Conservation (phyloP, 2,329 filamentous ascomycete genomes). For the Fusarium pininemorale region DNA sequence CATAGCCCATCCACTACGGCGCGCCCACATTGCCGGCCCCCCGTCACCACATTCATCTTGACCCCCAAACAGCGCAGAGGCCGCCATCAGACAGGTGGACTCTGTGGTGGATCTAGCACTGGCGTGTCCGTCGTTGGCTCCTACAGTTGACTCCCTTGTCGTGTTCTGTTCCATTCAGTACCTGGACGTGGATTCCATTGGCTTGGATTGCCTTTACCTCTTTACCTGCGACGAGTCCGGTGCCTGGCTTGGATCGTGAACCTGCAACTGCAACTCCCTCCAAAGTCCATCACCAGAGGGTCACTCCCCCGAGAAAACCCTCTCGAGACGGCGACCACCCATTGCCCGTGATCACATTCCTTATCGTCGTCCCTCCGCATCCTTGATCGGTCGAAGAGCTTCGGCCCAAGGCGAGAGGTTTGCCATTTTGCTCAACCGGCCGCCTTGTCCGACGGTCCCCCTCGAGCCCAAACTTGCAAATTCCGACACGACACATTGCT, state of each 20-base stretch:
- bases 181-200: slow-evolving; percentile 26
- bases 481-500: slow-evolving; percentile 34
- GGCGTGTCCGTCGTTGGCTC: slow-evolving; percentile 32
- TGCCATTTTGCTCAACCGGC: slow-evolving; percentile 28
- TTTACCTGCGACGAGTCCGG: slow-evolving; percentile 32
- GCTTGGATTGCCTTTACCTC: slow-evolving; percentile 29
- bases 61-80: slow-evolving; percentile 35
- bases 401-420: slow-evolving; percentile 25
- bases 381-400: slow-evolving; percentile 28
- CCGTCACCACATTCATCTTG: slow-evolving; percentile 15
- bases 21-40: slow-evolving; percentile 27
- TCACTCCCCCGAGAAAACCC: slow-evolving; percentile 11
- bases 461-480: slow-evolving; percentile 37
- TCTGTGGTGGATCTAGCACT: slow-evolving; percentile 39
- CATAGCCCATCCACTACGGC: slow-evolving; percentile 31
- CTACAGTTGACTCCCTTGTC: slow-evolving; percentile 27
- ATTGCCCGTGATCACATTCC: slow-evolving; percentile 27
- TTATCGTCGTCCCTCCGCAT: slow-evolving; percentile 13
- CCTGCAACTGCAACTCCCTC: slow-evolving; percentile 42
- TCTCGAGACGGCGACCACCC: slow-evolving; percentile 35
- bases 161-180: slow-evolving; percentile 17
- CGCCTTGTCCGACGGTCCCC: slow-evolving; percentile 23
- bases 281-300: slow-evolving; percentile 35
- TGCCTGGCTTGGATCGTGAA: slow-evolving; percentile 42
- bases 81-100: slow-evolving; percentile 39